Evolutionary conservation across 2,329 filamentous ascomycete species (phyloP).

Genomic region (Diaporthe batatas): DNA sequence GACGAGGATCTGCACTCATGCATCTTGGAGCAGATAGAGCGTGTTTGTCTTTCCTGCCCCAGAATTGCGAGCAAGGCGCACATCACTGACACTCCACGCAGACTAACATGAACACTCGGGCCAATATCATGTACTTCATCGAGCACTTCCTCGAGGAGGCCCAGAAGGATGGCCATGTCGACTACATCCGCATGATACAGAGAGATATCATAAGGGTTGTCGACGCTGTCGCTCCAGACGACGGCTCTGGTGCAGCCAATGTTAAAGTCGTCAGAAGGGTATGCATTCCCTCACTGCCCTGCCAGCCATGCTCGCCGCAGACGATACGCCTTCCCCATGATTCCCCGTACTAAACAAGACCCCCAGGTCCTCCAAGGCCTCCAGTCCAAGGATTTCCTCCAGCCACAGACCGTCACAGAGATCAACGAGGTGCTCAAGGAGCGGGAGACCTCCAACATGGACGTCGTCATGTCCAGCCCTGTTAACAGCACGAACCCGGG

Average conservation of each 20-base stretch:
- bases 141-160: conserved; percentile 93
- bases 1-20: conserved; percentile 98
- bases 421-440: conserved; percentile 88
- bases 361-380: conserved; percentile 76
- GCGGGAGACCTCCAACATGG: conserved; percentile 75
- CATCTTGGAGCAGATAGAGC: conserved; percentile 94
- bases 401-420: conserved; percentile 80
- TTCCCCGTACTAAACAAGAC: background rate
- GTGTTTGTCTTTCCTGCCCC: conserved; percentile 60
- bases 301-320: background rate
- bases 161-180: conserved; percentile 78
- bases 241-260: conserved; percentile 91
- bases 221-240: conserved; percentile 88
- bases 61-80: background rate
- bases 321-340: too few relatives aligned
- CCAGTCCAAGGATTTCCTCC: conserved; percentile 78
- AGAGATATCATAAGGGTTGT: conserved; percentile 92
- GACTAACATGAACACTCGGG: conserved; percentile 96
- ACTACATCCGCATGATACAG: conserved; percentile 95
- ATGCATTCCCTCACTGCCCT: conserved; percentile 2
- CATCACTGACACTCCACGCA: conserved; percentile 52
- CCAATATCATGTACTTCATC: conserved; percentile 99
- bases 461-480: conserved; percentile 67
- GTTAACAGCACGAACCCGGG: conserved; percentile 55
- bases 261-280: conserved; percentile 92